Base-by-base conservation (phyloP, 2,329 filamentous ascomycete genomes). In the Trichophyton equinum region DNA sequence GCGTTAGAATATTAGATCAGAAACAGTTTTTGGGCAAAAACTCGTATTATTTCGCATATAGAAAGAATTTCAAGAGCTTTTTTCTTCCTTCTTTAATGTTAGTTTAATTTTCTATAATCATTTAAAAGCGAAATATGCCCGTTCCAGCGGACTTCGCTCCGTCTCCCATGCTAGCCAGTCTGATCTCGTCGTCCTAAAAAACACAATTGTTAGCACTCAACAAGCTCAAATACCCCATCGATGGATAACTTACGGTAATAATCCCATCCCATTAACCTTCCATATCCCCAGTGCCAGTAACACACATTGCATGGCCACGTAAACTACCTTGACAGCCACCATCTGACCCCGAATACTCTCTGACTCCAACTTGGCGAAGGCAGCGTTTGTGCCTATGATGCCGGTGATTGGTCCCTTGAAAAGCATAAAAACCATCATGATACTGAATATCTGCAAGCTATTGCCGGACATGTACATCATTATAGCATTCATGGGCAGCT, bases 381-480 rank as follows among this genome's bases (percentile, higher is more conserved):
- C 89, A 70, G 86, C 83, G 71, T 94, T 91, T 56, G 92, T 92
- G 67, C 79, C 84, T 63, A 95, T 76, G 53, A 97, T 78, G 38
- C 91, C 94, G 74, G 89, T 84, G 63, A 99, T 82, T 8, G 94
- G 94, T 67, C 89, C 95, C 80, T 97, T 97, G 82, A 99, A 99
- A 53, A 95, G 86, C 88, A 96, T 97, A 70, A 92, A 91, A 18
- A 97, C 92, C 91, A 97, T 99, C 90, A 97, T 97, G 76, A 99
- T 97, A 76, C 88, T 95, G 79, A 99, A 99, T 67, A 99, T 97
- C 74, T 99, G 94, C 55, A 99, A 83, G 64, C 89, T 91, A 78
- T 97, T 99, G 70, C 94, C 94, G 36, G 92, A 95, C 94, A 99
- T 99, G 82, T 99, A 99, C 91, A 97, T 97, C 86, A 96, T 96